Evolutionary conservation across 1,139 yeast genomes (phyloP), one percentile per base, ranked within the genome.

Genomic region (Protomyces macrosporus): DNA sequence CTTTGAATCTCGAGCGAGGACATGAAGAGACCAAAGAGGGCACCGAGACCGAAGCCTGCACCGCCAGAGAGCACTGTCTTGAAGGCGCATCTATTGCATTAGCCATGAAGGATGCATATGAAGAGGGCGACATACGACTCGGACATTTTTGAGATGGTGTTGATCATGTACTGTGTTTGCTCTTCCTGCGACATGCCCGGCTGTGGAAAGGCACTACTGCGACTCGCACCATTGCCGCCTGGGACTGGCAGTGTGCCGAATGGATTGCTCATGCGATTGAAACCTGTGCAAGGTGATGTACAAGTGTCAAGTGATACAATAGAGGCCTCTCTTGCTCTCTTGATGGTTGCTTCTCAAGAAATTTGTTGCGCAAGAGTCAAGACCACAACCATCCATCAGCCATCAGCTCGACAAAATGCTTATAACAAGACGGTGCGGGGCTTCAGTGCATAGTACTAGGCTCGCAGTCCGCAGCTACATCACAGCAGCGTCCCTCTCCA

Each of bases 11-110:
- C 84, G 85, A 82, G 82, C 57, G 96, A 87, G 3, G 98, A 97
- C 98, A 93, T 93, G 77, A 93, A 91, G 62, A 93, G 78, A 67
- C 98, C 98, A 74, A 93, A 90, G 68, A 91, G 88, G 68, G 97
- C 98, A 77, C 98, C 98, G 55, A 93, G 83, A 48, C 87, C 93
- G 76, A 90, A 93, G 53, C 98, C 98, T 16, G 96, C 86, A 30
- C 86, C 97, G 67, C 97, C 98, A 16, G 97, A 88, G 80, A 91
- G 85, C 45, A 81, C 85, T 0, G 97, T 84, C 75, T 93, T 93
- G 32, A 98, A 98, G 0, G 98, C 97, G 77, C 98, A 93, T 23
- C 56, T 52, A 14, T 4, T 9, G 48, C 12, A 5, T 12, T 5
- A 14, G 48, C 16, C 30, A 16, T 42, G 10, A 5, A 14, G 32